These are phyloP conservation scores for Pyrenochaeta sp. DNA, from an alignment of 2,329 filamentous ascomycete species.

Conservation along the genomic window DNA sequence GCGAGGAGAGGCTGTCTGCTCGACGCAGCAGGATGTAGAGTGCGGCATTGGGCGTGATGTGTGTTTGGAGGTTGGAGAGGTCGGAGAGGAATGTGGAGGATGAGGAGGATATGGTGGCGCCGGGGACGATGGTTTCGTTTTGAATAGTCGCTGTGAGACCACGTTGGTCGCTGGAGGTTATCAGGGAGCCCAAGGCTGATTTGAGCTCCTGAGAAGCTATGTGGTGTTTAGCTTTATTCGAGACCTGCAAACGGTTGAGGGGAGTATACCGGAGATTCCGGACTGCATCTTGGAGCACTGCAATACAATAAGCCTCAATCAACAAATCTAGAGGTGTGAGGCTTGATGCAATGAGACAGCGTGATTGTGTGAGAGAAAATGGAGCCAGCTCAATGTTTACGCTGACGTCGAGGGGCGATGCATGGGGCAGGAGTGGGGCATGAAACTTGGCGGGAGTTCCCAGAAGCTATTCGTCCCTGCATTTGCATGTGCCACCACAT, in stretches of 20 bases:
- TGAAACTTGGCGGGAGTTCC: conserved; percentile 14
- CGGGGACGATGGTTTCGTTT: conserved; percentile 71
- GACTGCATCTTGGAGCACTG: conserved; percentile 70
- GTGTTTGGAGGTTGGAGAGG: conserved; percentile 66
- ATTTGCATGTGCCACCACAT: too few species aligned
- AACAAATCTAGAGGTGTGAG: too few species aligned
- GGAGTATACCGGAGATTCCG: conserved; percentile 71
- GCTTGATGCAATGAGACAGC: too few species aligned
- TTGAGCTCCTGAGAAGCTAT: conserved; percentile 77
- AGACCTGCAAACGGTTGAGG: too few species aligned
- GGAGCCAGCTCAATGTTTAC: conserved; percentile 24
- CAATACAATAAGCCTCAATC: too few species aligned
- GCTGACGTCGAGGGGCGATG: conserved; percentile 23
- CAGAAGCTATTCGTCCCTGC: too few species aligned
- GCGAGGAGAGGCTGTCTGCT: conserved; percentile 58
- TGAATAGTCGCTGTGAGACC: conserved; percentile 75
- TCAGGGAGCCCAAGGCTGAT: conserved; percentile 73
- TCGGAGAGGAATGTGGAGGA: conserved; percentile 69
- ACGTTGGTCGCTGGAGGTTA: conserved; percentile 68
- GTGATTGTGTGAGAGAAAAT: background rate
- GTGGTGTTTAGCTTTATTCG: conserved; percentile 18
- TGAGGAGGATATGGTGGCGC: conserved; percentile 60
- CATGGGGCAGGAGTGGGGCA: conserved; percentile 35
- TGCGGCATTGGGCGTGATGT: conserved; percentile 71
- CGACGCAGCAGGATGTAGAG: conserved; percentile 79